These are phyloP conservation scores for Trypanosoma mega DNA, from an alignment of 208 protist genomes.

Conservation along the genomic window DNA sequence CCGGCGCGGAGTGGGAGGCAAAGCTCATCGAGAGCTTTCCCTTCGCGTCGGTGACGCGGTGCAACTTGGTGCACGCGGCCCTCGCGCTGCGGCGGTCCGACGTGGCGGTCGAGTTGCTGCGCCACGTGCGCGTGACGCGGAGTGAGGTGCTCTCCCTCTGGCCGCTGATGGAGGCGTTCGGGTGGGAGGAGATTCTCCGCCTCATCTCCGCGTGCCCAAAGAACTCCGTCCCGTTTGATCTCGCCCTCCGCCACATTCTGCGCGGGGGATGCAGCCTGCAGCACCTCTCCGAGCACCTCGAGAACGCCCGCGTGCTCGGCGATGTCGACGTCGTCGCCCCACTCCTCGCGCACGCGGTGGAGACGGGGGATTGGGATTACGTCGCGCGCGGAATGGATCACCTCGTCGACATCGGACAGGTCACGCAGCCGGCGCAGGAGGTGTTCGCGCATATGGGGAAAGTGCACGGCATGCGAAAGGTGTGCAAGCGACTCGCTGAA, in stretches of 20 bases:
- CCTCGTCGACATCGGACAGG: slow-evolving; percentile 83
- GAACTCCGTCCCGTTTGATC: slow-evolving; percentile 74
- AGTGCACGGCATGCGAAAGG: slow-evolving; percentile 61
- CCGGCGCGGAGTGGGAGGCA: slow-evolving; percentile 70
- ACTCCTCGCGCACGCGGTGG: slow-evolving; percentile 73
- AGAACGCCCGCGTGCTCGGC: slow-evolving; percentile 81
- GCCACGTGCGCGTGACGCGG: slow-evolving; percentile 53
- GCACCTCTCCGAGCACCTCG: slow-evolving; percentile 78
- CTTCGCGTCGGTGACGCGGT: slow-evolving; percentile 80
- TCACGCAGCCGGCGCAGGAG: slow-evolving; percentile 56
- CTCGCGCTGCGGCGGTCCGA: slow-evolving; percentile 65
- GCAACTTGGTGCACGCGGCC: slow-evolving; percentile 74
- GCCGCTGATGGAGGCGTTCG: slow-evolving; percentile 73
- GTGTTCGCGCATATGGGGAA: slow-evolving; percentile 73
- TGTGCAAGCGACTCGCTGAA: slow-evolving; percentile 56
- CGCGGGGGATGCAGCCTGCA: slow-evolving; percentile 77
- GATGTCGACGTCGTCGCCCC: slow-evolving; percentile 86
- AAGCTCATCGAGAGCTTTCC: slow-evolving; percentile 73
- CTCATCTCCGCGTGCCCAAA: slow-evolving; percentile 87
- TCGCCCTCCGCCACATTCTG: slow-evolving; percentile 70
- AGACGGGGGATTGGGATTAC: slow-evolving; percentile 73
- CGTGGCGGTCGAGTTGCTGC: slow-evolving; percentile 81
- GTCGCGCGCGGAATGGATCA: slow-evolving; percentile 78
- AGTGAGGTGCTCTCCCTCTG: slow-evolving; percentile 65
- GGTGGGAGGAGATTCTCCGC: slow-evolving; percentile 76